Base-by-base conservation (phyloP, 495 filamentous ascomycete species). In the Achaetomiella virescens region DNA sequence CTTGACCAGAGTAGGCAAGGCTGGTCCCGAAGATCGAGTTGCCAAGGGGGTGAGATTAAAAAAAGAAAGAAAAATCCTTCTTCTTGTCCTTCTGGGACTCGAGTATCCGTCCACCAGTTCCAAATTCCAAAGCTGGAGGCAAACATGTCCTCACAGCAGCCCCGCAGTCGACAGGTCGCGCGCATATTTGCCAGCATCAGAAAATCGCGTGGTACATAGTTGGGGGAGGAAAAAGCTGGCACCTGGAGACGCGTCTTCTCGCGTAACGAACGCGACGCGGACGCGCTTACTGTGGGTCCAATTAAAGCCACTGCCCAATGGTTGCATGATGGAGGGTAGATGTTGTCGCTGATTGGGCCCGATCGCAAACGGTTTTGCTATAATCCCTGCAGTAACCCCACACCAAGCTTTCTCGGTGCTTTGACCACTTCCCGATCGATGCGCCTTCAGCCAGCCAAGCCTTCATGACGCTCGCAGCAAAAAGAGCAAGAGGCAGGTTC, bases 281-380 rank as follows among this genome's bases (percentile, higher is more conserved):
- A 61, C 63, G 60, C 61, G 63, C 29, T 2, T 31, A 15, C 17
- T 2, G 3, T 2, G 22, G 40, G 43, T 20, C 45, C 57, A 54
- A 60, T 63, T 47, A 42, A 49, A 54, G 20, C 0, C 7, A 50
- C 61, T 59, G 58, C 6, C 63, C 61, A 61, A 64, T 64, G 5
- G 11, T 36, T 33, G 35, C 27, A 8, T 11, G 22, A 27, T 24
- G 22, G 36, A 3, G 44, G 21, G 6, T 36, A 25, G 27, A 43
- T 15, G 25, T 2, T n/a, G 7, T 3, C 31, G 27, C n/a, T 48
- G 33, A 59, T 35, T 47, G 50, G 43, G n/a, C 8, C 24, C 14
- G 5, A 21, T 15, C 1, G 11, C n/a, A 14, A 58, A 47, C 55
- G 20, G 51, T 46, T 58, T 47, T 38, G 4, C 5, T 27, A 6